phyloP scores from a whole-genome alignment of 2,329 filamentous ascomycete species.

The Neoarthrinium moseri region DNA sequence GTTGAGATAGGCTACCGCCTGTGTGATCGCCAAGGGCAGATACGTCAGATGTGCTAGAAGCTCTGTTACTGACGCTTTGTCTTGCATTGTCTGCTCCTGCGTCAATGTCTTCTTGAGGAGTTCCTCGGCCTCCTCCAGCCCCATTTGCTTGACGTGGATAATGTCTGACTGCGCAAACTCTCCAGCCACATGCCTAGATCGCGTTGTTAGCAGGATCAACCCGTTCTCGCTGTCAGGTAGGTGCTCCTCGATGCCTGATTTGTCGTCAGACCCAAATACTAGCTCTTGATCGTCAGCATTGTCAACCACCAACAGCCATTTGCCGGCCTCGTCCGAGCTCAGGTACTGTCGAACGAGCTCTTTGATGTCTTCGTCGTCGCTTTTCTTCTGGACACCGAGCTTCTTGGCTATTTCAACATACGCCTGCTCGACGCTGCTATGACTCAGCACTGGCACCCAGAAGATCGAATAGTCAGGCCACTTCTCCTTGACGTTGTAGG shows the following conservation, averaged over 20 bases:
- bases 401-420: constrained; percentile 31
- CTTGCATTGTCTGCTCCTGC: constrained; percentile 13
- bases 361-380: constrained; percentile 54
- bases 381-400: constrained; percentile 36
- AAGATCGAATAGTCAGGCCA: constrained; percentile 37
- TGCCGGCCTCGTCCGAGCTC: constrained; percentile 14
- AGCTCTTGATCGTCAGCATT: not conserved
- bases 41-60: constrained; percentile 32
- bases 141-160: constrained; percentile 28
- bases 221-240: constrained; percentile 19
- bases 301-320: not conserved
- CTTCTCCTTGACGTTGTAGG: constrained; percentile 33
- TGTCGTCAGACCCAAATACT: not conserved
- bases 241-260: not conserved
- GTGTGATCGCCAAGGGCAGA: constrained; percentile 38
- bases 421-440: constrained; percentile 37
- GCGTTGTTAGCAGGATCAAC: constrained; percentile 34
- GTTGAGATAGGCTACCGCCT: constrained; percentile 39
- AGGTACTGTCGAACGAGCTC: constrained; percentile 52
- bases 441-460: constrained; percentile 39
- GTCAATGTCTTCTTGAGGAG: constrained; percentile 25
- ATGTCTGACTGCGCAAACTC: constrained; percentile 21
- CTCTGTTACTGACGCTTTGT: constrained; percentile 11
- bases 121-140: constrained; percentile 19
- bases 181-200: constrained; percentile 27